Evolutionary conservation across 1,284 basidiomycete genomes (phyloP).

Genomic region (Trametes versicolor): DNA sequence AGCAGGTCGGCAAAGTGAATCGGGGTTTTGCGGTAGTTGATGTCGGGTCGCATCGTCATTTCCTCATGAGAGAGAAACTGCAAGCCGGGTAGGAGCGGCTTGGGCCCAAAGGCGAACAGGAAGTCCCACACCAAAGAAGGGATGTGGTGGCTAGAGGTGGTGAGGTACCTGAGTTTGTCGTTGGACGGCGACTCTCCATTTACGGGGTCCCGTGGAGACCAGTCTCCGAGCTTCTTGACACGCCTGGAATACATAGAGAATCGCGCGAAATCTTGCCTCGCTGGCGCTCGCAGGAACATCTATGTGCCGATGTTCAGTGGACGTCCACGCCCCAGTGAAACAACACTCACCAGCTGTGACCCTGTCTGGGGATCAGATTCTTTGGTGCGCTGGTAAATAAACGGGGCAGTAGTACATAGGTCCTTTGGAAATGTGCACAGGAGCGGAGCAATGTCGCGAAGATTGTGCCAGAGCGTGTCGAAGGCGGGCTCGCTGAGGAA

Average conservation of each 20-base stretch:
- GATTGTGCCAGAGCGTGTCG: neutral
- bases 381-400: neutral
- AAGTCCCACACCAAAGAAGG: neutral
- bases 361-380: neutral
- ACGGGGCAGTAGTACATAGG: neutral
- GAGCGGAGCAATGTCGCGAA: neutral
- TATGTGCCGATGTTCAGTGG: neutral
- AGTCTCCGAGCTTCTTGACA: neutral
- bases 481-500: slow-evolving; percentile 1
- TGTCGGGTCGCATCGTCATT: neutral
- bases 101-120: neutral
- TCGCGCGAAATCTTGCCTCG: neutral
- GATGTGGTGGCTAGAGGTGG: neutral
- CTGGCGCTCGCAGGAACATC: neutral
- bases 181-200: neutral
- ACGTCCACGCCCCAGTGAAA: neutral
- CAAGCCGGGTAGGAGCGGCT: neutral
- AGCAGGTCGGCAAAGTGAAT: neutral
- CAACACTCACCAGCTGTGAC: neutral
- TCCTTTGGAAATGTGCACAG: neutral
- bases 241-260: neutral
- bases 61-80: neutral
- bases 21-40: neutral
- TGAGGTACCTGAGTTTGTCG: neutral
- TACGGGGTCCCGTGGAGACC: neutral